Evolutionary conservation across 768 basidiomycete species (phyloP), one percentile per base, ranked within the genome.

Genomic region (Russula sp.): DNA sequence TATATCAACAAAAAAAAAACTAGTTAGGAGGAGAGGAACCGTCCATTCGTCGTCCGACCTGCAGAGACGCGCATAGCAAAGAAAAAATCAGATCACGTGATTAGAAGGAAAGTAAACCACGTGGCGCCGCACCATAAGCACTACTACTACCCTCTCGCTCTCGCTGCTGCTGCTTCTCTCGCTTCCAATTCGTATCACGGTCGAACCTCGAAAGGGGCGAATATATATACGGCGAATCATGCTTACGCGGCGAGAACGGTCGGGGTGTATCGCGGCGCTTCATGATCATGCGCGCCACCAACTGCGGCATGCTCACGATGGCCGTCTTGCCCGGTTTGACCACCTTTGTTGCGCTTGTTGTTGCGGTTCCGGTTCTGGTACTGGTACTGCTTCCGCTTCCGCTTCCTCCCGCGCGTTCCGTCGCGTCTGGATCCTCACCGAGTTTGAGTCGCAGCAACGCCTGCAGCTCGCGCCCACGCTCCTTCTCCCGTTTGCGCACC

Each of bases 361-460:
- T n/a, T n/a, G n/a, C n/a, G n/a, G n/a, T n/a, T n/a, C n/a, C n/a
- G n/a, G n/a, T n/a, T n/a, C n/a, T n/a, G n/a, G n/a, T n/a, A n/a
- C n/a, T n/a, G n/a, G n/a, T n/a, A n/a, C n/a, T n/a, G n/a, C n/a
- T n/a, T n/a, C n/a, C n/a, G n/a, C n/a, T n/a, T n/a, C n/a, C n/a
- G n/a, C n/a, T n/a, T n/a, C n/a, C n/a, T n/a, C n/a, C 69, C 58
- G 70, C 69, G 5, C 69, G 59, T 46, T 66, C 68, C 34, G 38
- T 39, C 58, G 58, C 68, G 7, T 59, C 61, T 9, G 63, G 51
- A 50, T 66, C 66, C 49, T 73, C 72, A 22, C 70, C 74, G 64
- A 83, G 67, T 72, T 86, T 86, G 63, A 86, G 69, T 67, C 82
- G 75, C 64, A 87, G 71, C 62, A 86, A 73, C 38, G 80, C 75